Percentiles rank a stretch among this genome's conserved stretches.
Conservation (phyloP, 2,329 filamentous ascomycete species). For the Fusarium succisae region DNA sequence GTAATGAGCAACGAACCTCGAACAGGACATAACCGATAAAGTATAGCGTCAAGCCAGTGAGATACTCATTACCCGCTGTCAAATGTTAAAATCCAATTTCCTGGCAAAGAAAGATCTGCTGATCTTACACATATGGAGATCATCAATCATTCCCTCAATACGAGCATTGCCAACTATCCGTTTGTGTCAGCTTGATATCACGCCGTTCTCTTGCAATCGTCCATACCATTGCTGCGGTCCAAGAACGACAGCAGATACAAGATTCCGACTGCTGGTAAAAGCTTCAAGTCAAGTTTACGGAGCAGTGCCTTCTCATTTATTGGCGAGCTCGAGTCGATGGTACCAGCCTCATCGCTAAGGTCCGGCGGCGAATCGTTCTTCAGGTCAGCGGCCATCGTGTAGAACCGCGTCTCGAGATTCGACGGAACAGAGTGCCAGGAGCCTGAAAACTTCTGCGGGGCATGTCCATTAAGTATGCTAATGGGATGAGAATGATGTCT, state of each 20-base stretch:
- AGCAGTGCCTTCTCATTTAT: constrained; percentile 67
- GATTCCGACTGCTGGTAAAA: constrained; percentile 64
- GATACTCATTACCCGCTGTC: constrained; percentile 67
- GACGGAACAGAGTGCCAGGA: not conserved
- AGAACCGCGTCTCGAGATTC: accelerated
- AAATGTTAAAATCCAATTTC: not conserved
- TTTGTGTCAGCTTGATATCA: not conserved
- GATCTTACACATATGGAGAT: constrained; percentile 62
- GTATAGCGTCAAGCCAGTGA: constrained; percentile 72
- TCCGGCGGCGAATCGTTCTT: constrained; percentile 22
- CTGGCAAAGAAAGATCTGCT: accelerated
- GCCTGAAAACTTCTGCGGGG: not conserved
- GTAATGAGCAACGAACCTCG: constrained; percentile 49
- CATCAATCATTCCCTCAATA: constrained; percentile 63
- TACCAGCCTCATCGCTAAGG: constrained; percentile 31
- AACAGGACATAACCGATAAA: constrained; percentile 70
- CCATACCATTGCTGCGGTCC: constrained; percentile 66
- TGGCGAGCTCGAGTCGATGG: not conserved
- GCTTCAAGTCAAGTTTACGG: constrained; percentile 62
- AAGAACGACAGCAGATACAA: constrained; percentile 67
- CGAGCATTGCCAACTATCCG: constrained; percentile 65
- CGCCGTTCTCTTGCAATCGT: constrained; percentile 23
- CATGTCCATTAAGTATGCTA: not conserved
- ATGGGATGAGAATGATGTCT: not conserved
- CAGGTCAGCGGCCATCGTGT: not conserved